A percentile compares a stretch with the other conserved stretches of the same genome.
Conservation (phyloP, 495 filamentous ascomycete species). For the Aspergillus ellipticus region DNA sequence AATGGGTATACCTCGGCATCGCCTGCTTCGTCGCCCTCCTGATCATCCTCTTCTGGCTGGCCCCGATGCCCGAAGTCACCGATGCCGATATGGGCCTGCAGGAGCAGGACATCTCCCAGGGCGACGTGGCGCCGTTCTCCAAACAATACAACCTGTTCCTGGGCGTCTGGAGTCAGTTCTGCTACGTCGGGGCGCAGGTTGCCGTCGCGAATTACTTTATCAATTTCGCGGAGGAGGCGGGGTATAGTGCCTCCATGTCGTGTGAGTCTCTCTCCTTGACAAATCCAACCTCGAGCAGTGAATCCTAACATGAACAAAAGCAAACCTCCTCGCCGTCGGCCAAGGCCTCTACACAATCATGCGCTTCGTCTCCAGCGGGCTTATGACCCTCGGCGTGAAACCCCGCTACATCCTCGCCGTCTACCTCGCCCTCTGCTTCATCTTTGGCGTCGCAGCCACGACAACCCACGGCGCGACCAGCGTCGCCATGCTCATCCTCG, state of each 20-base stretch:
- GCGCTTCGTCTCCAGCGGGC: conserved; percentile 55
- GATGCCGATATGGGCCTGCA: conserved; percentile 68
- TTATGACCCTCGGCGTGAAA: conserved; percentile 46
- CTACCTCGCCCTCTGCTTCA: conserved; percentile 48
- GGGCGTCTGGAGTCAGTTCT: conserved; percentile 65
- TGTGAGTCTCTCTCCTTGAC: neutral
- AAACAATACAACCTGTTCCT: conserved; percentile 67
- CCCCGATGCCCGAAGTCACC: conserved; percentile 66
- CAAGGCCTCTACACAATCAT: conserved; percentile 65
- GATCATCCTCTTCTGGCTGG: conserved; percentile 60
- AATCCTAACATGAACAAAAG: conserved; percentile 11
- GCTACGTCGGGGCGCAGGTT: conserved; percentile 67
- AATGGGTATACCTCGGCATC: conserved; percentile 74
- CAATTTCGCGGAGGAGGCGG: conserved; percentile 40
- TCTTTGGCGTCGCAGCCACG: conserved; percentile 58
- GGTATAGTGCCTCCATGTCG: conserved; percentile 3
- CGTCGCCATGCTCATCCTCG: conserved; percentile 57
- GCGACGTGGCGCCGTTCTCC: conserved; percentile 49
- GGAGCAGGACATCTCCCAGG: conserved; percentile 34
- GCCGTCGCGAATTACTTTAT: conserved; percentile 57
- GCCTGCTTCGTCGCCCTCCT: conserved; percentile 65
- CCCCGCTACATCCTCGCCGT: conserved; percentile 50
- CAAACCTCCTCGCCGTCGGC: conserved; percentile 58
- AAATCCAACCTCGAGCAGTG: neutral
- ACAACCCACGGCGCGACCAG: conserved; percentile 47